Evolutionary conservation across 2,329 filamentous ascomycete genomes (phyloP), one percentile per base, ranked within the genome.

Genomic region (Metarhizium robertsii): DNA sequence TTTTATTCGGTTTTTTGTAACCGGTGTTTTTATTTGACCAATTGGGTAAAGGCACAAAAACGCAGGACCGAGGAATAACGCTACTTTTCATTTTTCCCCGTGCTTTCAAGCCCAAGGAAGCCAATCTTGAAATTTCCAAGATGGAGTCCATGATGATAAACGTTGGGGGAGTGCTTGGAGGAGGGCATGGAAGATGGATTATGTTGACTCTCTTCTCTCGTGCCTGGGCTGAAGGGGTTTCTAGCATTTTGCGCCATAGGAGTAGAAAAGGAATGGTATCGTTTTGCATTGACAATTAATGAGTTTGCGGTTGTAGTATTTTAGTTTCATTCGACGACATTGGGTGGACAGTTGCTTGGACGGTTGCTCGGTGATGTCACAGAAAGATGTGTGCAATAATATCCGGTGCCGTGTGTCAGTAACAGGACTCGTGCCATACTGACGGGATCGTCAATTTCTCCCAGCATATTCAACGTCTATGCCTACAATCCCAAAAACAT

Each of bases 241-340:
- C 63, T 67, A 63, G 66, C 64, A 69, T 67, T 68, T 52, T 66
- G 65, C 67, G 64, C 62, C 67, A 60, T 64, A 65, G 67, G 66
- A 69, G 66, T 69, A 68, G 67, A 66, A 66, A 68, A 67, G 67
- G 64, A 66, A 69, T 65, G 65, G 61, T 60, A 64, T 64, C 61
- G 57, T 67, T 63, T 64, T 65, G 66, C 65, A 54, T 54, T 34
- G 42, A 25, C 25, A 25, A 25, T 4, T 25, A 4, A 25, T 25
- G 25, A 25, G 3, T 4, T 4, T 25, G 25, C 25, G 25, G 3
- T 25, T 25, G 25, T 25, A 4, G 25, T 25, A 25, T 4, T 25
- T 4, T 25, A 25, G 25, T 25, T 25, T 25, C 25, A 25, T 25
- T 25, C 25, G 25, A 25, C 25, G 25, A 25, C 25, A 25, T 25